Base-by-base conservation (phyloP, 257 asterid species). In the Solanum microdontum region DNA sequence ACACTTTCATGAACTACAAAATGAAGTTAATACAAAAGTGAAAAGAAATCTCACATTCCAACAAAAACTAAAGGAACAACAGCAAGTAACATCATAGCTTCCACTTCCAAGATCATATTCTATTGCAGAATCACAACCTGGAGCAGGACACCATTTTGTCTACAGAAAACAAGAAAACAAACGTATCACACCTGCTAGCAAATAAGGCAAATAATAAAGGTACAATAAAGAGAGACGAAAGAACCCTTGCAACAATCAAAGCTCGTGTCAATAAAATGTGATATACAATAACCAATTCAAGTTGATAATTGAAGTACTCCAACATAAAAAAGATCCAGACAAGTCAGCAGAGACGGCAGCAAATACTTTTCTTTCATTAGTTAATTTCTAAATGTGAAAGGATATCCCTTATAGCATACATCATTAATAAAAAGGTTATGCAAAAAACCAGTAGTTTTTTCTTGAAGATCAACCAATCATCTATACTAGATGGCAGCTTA, bases 141-240 rank as follows among this genome's bases (percentile, higher is more conserved):
- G 99, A 73, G 95, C 94, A 90, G 99, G 99, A 86, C 99, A 97
- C 99, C 99, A 97, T 90, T 97, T 97, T 77, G 98, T 94, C 99
- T 97, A 95, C 83, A 89, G 86, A 86, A 69, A 66, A 72, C 73
- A 69, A 86, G 26, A 84, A 6, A 15, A 62, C 68, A 80, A 74
- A 43, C 26, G 51, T 75, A 24, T 82, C 37, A 87, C 40, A 45
- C 76, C 75, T 30, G 19, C 11, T 82, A 82, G 40, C 19, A 82
- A 80, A 45, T 43, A 32, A 64, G 36, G 51, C 34, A 84, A 88
- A 32, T 48, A 68, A 70, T 23, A 34, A 37, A 21, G 66, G 58
- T 30, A 12, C 70, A 23, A 69, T 77, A 12, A 26, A n/a, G 62
- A 77, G 84, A 30, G 82, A 73, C 51, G 2, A 87, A 64, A 33